phyloP scores from a whole-genome alignment of 2,329 filamentous ascomycete species.

The Dothistroma septosporum region DNA sequence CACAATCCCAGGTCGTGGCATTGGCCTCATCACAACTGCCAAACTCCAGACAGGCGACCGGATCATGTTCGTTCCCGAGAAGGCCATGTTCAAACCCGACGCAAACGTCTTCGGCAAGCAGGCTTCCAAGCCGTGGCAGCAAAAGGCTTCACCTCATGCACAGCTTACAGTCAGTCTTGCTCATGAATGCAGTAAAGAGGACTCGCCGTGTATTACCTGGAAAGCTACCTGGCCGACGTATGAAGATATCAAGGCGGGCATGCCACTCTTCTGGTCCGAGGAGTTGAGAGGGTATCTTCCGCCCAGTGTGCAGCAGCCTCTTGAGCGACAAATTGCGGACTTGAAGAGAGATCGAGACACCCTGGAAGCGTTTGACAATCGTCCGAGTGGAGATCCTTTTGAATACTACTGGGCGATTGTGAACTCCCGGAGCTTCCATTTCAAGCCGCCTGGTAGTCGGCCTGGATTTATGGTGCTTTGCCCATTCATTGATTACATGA shows the following conservation, averaged over 20 bases:
- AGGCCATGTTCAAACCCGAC: constrained; percentile 61
- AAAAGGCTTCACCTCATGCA: constrained; percentile 51
- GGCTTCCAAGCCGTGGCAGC: background rate
- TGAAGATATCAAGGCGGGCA: constrained; percentile 55
- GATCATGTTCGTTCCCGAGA: constrained; percentile 62
- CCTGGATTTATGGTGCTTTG: constrained; percentile 64
- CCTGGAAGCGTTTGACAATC: background rate
- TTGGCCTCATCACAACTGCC: constrained; percentile 70
- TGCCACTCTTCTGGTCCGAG: constrained; percentile 55
- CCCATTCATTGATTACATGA: constrained; percentile 71
- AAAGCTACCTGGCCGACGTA: constrained; percentile 54
- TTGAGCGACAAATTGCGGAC: constrained; percentile 31
- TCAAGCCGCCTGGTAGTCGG: constrained; percentile 45
- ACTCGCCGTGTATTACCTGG: constrained; percentile 21
- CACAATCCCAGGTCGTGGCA: constrained; percentile 65
- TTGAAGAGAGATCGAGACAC: constrained; percentile 24
- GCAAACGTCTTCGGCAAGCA: constrained; percentile 36
- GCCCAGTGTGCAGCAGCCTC: constrained; percentile 32
- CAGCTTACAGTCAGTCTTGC: constrained; percentile 56
- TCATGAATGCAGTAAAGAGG: constrained; percentile 12
- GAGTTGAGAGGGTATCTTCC: constrained; percentile 40
- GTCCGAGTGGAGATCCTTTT: constrained; percentile 36
- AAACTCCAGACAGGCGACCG: constrained; percentile 58
- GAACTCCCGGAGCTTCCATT: constrained; percentile 59
- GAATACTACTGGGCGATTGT: constrained; percentile 58